Conservation (phyloP, 495 filamentous ascomycete genomes). For the Aspergillus indologenus region DNA sequence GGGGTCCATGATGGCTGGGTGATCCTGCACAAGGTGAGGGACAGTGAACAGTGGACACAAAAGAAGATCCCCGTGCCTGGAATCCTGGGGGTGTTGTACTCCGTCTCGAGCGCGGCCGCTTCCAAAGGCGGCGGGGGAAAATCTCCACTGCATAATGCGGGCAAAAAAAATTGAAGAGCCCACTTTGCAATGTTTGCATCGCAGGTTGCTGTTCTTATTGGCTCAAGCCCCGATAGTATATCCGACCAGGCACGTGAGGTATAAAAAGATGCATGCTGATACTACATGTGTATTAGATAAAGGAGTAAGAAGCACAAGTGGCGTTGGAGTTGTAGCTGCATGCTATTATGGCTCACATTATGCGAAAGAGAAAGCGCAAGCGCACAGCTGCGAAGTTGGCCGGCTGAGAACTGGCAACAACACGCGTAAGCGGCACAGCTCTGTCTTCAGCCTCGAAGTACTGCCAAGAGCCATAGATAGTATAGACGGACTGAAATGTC, state of each 20-base stretch:
- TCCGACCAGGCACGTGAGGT: neutral
- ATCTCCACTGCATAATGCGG: neutral
- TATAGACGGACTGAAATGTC: too few species aligned
- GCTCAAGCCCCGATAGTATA: neutral
- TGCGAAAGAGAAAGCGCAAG: too few species aligned
- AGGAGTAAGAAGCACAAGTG: too few species aligned
- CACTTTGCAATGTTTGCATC: neutral
- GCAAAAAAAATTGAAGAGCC: neutral
- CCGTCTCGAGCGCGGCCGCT: neutral
- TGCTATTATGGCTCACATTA: too few species aligned
- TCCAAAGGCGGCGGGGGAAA: neutral
- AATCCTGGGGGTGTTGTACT: neutral
- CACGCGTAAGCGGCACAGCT: too few species aligned
- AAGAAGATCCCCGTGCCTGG: neutral
- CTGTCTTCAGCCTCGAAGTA: too few species aligned
- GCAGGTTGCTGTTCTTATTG: neutral
- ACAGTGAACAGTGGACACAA: neutral
- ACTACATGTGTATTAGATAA: too few species aligned
- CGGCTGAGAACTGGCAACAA: too few species aligned
- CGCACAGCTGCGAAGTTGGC: too few species aligned
- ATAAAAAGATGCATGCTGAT: too few species aligned
- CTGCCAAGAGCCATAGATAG: too few species aligned
- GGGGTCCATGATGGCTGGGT: slow-evolving; percentile 17
- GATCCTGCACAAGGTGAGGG: neutral
- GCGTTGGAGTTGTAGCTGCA: too few species aligned